Conservation (phyloP, 345 rosid species). For the Mercurialis annua region DNA sequence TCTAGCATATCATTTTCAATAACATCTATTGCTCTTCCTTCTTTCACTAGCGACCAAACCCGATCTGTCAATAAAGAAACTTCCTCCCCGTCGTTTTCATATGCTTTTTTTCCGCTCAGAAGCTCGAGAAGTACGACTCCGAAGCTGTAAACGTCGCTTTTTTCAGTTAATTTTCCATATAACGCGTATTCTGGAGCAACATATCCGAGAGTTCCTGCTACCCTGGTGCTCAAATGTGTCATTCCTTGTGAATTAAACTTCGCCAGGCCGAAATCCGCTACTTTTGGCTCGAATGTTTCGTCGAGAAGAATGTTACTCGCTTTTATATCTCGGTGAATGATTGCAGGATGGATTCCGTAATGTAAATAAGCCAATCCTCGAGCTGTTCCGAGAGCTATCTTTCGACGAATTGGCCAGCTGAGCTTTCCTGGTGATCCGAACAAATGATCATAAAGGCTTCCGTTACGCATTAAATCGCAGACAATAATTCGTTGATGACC, state of each 20-base stretch:
- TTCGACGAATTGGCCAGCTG: slow-evolving; percentile 41
- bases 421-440: slow-evolving; percentile 30
- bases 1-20: slow-evolving; percentile 33
- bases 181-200: slow-evolving; percentile 49
- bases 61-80: slow-evolving; percentile 34
- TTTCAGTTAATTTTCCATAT: slow-evolving; percentile 38
- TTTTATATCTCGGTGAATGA: slow-evolving; percentile 45
- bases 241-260: slow-evolving; percentile 34
- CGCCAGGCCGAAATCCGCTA: slow-evolving; percentile 50
- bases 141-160: slow-evolving; percentile 42
- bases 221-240: slow-evolving; percentile 42
- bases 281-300: slow-evolving; percentile 34
- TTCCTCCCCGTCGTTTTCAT: slow-evolving; percentile 20
- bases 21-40: slow-evolving; percentile 33
- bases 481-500: slow-evolving; percentile 40
- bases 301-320: slow-evolving; percentile 46
- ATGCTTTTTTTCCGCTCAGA: slow-evolving; percentile 42
- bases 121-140: slow-evolving; percentile 44
- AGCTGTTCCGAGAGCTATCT: slow-evolving; percentile 43
- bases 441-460: slow-evolving; percentile 43
- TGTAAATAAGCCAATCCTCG: slow-evolving; percentile 44
- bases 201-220: slow-evolving; percentile 43
- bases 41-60: slow-evolving; percentile 36
- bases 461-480: slow-evolving; percentile 37
- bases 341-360: slow-evolving; percentile 35